phyloP scores from a whole-genome alignment of 345 rosid species.

The Eucalyptus pauciflora region DNA sequence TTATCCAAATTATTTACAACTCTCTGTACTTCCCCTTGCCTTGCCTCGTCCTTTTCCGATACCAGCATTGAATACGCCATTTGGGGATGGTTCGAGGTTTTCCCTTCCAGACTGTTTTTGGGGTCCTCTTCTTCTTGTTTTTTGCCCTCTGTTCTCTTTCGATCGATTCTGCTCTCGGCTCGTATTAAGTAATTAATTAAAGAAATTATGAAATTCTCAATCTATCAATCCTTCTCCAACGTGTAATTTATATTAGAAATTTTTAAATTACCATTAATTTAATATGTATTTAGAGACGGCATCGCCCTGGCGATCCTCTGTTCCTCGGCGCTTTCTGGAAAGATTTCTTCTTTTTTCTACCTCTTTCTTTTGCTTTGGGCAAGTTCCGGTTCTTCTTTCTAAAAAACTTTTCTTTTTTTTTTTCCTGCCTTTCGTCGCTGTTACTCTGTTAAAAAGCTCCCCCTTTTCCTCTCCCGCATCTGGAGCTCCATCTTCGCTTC shows the following conservation, averaged over 20 bases:
- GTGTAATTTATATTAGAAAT: neutral
- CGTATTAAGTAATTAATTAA: neutral
- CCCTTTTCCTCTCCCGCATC: neutral
- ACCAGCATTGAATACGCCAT: neutral
- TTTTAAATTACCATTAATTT: neutral
- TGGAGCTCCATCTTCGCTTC: neutral
- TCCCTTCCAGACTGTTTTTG: neutral
- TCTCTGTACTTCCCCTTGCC: neutral
- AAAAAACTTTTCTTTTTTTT: neutral
- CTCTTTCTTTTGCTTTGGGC: neutral
- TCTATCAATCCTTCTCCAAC: neutral
- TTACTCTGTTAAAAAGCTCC: neutral
- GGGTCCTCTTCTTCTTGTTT: neutral
- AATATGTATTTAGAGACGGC: neutral
- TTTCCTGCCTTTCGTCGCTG: neutral
- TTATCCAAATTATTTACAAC: neutral
- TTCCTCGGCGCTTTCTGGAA: neutral
- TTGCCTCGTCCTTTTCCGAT: neutral
- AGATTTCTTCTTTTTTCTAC: neutral
- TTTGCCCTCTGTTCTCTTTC: neutral
- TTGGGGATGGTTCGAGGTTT: neutral
- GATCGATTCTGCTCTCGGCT: neutral
- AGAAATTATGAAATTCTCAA: neutral
- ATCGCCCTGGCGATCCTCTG: neutral
- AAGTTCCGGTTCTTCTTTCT: neutral